Percentiles rank a stretch among this genome's conserved stretches.
Conservation (phyloP, 176 grass and related monocot genomes). For the Cymbopogon citratus region DNA sequence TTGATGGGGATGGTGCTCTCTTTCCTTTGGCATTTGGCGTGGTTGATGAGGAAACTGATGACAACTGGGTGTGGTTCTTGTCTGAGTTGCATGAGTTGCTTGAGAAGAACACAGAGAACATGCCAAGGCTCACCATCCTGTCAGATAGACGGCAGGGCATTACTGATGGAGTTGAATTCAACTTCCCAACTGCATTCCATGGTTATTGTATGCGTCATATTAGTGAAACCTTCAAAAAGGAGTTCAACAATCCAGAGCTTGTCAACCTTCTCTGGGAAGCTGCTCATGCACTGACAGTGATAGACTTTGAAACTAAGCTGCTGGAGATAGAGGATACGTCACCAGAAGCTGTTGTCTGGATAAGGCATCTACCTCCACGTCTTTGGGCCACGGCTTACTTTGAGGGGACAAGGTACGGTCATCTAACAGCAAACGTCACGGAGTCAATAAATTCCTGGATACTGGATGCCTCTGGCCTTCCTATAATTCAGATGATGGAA, state of each 20-base stretch:
- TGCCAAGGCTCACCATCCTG: constrained; percentile 91
- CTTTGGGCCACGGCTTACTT: constrained; percentile 96
- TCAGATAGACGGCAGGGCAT: constrained; percentile 91
- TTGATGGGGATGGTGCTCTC: constrained; percentile 91
- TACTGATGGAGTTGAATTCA: constrained; percentile 90
- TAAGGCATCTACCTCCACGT: constrained; percentile 58
- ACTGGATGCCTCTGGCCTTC: constrained; percentile 76
- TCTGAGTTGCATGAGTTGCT: constrained; percentile 84
- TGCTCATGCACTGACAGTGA: constrained; percentile 81
- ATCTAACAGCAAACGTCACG: constrained; percentile 74
- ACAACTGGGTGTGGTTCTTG: constrained; percentile 98
- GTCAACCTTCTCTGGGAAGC: constrained; percentile 86
- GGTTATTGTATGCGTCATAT: constrained; percentile 88
- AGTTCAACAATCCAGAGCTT: constrained; percentile 76
- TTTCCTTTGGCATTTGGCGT: constrained; percentile 96
- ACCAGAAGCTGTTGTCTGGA: constrained; percentile 88
- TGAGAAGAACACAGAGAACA: constrained; percentile 91
- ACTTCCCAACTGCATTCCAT: constrained; percentile 96
- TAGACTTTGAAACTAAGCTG: constrained; percentile 86
- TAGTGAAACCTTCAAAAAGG: constrained; percentile 84
- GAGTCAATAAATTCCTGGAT: constrained; percentile 78
- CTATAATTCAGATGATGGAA: constrained; percentile 98
- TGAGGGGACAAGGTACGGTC: constrained; percentile 80
- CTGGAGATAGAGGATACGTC: constrained; percentile 90
- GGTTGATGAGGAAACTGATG: constrained; percentile 89